A percentile compares a stretch with the other conserved stretches of the same genome.
Conservation (phyloP, 2,329 filamentous ascomycete species). For the Chaetomium sp. region DNA sequence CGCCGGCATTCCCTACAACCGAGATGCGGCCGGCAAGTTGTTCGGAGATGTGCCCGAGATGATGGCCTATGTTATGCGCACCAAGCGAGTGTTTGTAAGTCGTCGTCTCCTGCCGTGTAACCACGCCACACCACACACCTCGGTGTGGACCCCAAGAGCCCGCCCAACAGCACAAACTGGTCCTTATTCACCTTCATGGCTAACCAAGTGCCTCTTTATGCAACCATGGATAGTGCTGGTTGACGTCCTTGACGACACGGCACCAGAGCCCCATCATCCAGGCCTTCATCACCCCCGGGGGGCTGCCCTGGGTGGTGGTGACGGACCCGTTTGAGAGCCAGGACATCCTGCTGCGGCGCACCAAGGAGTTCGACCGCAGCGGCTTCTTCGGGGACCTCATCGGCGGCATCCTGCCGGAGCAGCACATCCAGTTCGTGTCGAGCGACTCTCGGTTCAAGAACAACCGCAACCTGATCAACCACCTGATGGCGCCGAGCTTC, state of each 20-base stretch:
- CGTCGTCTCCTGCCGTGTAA: too few relatives aligned
- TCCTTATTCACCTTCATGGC: background rate
- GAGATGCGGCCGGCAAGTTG: slow-evolving; percentile 39
- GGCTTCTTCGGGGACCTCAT: slow-evolving; percentile 40
- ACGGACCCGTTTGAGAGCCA: slow-evolving; percentile 47
- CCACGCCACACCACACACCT: too few relatives aligned
- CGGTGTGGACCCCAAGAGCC: too few relatives aligned
- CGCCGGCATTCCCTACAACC: slow-evolving; percentile 50
- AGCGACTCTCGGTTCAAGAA: slow-evolving; percentile 40
- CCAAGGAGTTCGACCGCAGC: slow-evolving; percentile 49
- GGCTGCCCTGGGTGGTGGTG: slow-evolving; percentile 48
- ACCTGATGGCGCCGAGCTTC: slow-evolving; percentile 45
- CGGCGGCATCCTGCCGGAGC: slow-evolving; percentile 28
- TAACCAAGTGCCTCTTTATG: background rate
- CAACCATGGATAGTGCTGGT: slow-evolving; percentile 10
- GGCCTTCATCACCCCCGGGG: slow-evolving; percentile 49
- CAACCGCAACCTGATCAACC: slow-evolving; percentile 42
- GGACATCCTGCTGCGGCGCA: slow-evolving; percentile 48
- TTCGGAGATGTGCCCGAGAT: slow-evolving; percentile 50
- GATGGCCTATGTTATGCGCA: slow-evolving; percentile 42
- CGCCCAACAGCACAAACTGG: too few relatives aligned
- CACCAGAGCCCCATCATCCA: slow-evolving; percentile 49
- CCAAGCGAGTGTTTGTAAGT: slow-evolving; percentile 39
- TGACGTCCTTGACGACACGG: slow-evolving; percentile 38
- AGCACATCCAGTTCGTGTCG: slow-evolving; percentile 40